phyloP scores from a whole-genome alignment of 1,139 yeast genomes.

The Schwanniomyces etchellsii region DNA sequence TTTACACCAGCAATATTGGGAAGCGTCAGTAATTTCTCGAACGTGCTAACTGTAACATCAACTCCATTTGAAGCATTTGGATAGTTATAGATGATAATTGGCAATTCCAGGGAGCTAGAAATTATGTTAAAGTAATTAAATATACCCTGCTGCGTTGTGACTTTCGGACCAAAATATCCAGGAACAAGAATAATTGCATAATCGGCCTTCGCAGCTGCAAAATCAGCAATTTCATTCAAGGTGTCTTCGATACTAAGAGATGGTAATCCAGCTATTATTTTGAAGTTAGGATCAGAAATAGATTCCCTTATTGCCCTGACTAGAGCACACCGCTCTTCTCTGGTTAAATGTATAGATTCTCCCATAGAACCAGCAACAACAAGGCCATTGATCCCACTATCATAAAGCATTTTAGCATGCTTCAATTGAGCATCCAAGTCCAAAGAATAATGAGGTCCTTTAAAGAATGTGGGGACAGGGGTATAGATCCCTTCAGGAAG shows the following conservation, averaged over 20 bases:
- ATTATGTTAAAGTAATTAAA: constrained; percentile 22
- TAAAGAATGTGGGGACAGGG: constrained; percentile 47
- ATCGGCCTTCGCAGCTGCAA: constrained; percentile 29
- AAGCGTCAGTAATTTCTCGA: constrained; percentile 25
- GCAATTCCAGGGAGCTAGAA: constrained; percentile 23
- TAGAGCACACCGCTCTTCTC: constrained; percentile 25
- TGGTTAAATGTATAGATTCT: constrained; percentile 30
- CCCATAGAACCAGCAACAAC: constrained; percentile 47
- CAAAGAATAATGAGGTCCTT: constrained; percentile 23
- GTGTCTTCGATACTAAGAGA: constrained; percentile 24
- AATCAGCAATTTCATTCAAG: constrained; percentile 20
- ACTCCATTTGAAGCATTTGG: constrained; percentile 35
- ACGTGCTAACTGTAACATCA: constrained; percentile 29
- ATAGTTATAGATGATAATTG: constrained; percentile 25
- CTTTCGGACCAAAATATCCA: constrained; percentile 26
- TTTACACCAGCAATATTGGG: constrained; percentile 37
- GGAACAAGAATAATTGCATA: constrained; percentile 25
- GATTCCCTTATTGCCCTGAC: constrained; percentile 16
- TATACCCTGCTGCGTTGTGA: constrained; percentile 27
- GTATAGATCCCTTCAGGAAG: constrained; percentile 34
- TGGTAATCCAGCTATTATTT: constrained; percentile 33
- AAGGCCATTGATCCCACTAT: constrained; percentile 40
- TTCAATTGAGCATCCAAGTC: constrained; percentile 39
- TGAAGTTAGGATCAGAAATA: constrained; percentile 21
- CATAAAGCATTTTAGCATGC: constrained; percentile 35